These are phyloP conservation scores for Wickerhamiella sergipiensis DNA, from an alignment of 805 yeast species.

Conservation along the genomic window DNA sequence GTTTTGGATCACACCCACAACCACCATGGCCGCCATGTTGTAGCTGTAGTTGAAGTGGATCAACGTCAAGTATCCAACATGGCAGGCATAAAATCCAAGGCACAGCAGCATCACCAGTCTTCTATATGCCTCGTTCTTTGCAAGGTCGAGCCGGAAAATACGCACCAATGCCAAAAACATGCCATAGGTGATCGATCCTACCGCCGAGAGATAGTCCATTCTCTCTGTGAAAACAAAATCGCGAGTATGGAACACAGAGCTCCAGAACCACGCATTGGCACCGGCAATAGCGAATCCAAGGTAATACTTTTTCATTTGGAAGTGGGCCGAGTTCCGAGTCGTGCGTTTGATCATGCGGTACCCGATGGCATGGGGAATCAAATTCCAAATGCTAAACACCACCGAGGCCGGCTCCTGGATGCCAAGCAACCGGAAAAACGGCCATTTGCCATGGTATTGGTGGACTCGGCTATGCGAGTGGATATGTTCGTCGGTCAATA, in stretches of 20 bases:
- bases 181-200: slow-evolving; percentile 70
- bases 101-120: slow-evolving; percentile 32
- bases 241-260: slow-evolving; percentile 77
- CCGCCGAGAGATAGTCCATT: slow-evolving; percentile 86
- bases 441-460: slow-evolving; percentile 98
- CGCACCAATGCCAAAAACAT: slow-evolving; percentile 56
- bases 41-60: slow-evolving; percentile 82
- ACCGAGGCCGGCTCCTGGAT: slow-evolving; percentile 76
- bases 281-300: slow-evolving; percentile 47
- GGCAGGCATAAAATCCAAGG: slow-evolving; percentile 39
- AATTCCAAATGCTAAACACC: slow-evolving; percentile 60
- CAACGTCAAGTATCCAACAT: slow-evolving; percentile 47
- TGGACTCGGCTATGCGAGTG: slow-evolving; percentile 39
- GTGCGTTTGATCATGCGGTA: slow-evolving; percentile 28
- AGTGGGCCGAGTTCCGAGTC: slow-evolving; percentile 12
- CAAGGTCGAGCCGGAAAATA: slow-evolving; percentile 41
- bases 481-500: slow-evolving; percentile 44
- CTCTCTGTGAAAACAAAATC: slow-evolving; percentile 71
- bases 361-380: slow-evolving; percentile 44
- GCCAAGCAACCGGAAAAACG: slow-evolving; percentile 64
- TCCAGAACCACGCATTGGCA: slow-evolving; percentile 77
- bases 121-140: slow-evolving; percentile 22
- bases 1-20: slow-evolving; percentile 67
- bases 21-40: slow-evolving; percentile 82
- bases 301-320: slow-evolving; percentile 21